Conservation (phyloP, 2,329 filamentous ascomycete species). For the Colletotrichum sidae region DNA sequence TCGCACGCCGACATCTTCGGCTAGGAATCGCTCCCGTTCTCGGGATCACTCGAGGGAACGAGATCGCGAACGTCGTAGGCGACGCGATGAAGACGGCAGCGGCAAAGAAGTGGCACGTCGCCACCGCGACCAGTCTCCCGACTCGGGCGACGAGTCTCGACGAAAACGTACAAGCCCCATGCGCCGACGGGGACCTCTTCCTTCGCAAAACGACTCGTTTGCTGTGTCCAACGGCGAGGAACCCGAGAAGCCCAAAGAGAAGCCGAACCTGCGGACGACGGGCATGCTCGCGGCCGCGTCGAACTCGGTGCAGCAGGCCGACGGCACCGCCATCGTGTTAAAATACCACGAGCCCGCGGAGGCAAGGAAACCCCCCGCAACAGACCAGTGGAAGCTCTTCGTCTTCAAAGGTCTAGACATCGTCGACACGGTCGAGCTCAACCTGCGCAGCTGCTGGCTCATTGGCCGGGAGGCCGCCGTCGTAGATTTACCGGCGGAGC, state of each 20-base stretch:
- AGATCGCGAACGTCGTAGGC: conserved; percentile 42
- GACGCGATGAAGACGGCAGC: conserved; percentile 32
- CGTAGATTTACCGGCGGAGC: conserved; percentile 85
- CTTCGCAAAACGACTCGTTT: conserved; percentile 71
- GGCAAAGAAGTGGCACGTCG: conserved; percentile 29
- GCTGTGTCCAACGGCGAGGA: conserved; percentile 64
- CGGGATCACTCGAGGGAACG: conserved; percentile 38
- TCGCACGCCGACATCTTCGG: conserved; percentile 27
- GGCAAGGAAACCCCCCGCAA: conserved; percentile 85
- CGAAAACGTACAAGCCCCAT: conserved; percentile 41
- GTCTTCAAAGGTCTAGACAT: conserved; percentile 89
- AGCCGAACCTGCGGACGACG: conserved; percentile 85
- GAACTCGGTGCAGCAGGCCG: conserved; percentile 78
- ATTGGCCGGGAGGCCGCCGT: conserved; percentile 84
- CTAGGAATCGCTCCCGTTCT: conserved; percentile 27
- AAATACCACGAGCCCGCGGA: conserved; percentile 98
- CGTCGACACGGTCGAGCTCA: conserved; percentile 83
- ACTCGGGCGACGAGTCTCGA: conserved; percentile 47
- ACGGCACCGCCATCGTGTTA: conserved; percentile 80
- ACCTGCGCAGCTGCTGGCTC: conserved; percentile 87
- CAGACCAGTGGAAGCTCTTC: conserved; percentile 88
- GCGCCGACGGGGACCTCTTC: conserved; percentile 61
- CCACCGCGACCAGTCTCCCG: conserved; percentile 33
- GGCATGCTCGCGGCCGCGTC: conserved; percentile 89
- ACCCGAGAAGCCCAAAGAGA: conserved; percentile 77